Base-by-base conservation (phyloP, 257 asterid genomes). In the Solanum okadae region DNA sequence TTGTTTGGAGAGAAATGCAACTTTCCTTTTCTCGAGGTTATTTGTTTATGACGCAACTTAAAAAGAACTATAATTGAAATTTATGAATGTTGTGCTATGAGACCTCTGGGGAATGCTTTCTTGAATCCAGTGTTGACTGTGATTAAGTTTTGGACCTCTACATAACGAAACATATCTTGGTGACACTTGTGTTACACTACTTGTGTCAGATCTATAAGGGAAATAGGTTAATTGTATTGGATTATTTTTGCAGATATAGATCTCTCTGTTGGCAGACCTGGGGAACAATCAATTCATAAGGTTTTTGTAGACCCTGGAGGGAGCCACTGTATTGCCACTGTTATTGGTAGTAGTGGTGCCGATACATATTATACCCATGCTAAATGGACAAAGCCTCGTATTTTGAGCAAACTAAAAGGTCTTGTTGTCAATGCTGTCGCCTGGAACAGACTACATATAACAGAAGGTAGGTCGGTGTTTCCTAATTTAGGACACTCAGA, bases 241-340 rank as follows among this genome's bases (percentile, higher is more conserved):
- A 87, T 33, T 34, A 81, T 34, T 79, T 91, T 78, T 85, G 67
- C 89, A 97, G 99, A 97, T 94, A 96, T 94, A 79, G 99, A 97
- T 92, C 98, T 97, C 77, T 94, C 98, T 34, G 95, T 85, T 34
- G 99, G 99, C 70, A 93, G 99, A 91, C 77, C 98, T 77, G 99
- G 98, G 82, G 99, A 97, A 86, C 98, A 95, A 90, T 95, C 98
- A 63, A 92, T 97, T 91, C 98, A 96, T 91, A 92, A 93, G 90
- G 99, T 97, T 87, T 97, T 95, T 84, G 93, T 95, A 90, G 99
- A 97, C 90, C 96, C 99, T 22, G 99, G 99, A 79, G 99, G 99
- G 59, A 92, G 99, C 89, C 99, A 97, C 73, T 96, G 98, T 89
- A 97, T 97, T 90, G 98, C 98, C 85, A 92, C 95, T 59, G 97